Base-by-base conservation (phyloP, 352 stramenopile genomes). In the Hyaloperonospora arabidopsidis region DNA sequence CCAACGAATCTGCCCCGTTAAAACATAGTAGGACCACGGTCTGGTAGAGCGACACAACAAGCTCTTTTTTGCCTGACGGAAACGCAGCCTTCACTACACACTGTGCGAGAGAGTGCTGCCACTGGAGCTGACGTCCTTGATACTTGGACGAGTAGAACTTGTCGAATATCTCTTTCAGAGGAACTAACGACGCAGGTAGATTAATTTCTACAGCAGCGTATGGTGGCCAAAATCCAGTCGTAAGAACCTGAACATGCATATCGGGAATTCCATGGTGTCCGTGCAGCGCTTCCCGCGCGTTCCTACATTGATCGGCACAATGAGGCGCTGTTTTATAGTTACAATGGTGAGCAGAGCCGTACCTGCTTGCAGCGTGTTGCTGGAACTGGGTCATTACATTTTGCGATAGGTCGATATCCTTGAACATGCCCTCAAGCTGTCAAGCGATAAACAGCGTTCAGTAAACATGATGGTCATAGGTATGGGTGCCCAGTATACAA, bases 341-440 rank as follows among this genome's bases (percentile, higher is more conserved):
- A n/a, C 21, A 38, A 40, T 54, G 18, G 10, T 5, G 1, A 47
- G 35, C 14, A n/a, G n/a, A 23, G 46, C 14, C 59, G 39, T 66
- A 89, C 79, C 73, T 72, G 74, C 82, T 93, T 1, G 78, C 67
- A 46, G 74, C 63, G 54, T 92, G 79, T 54, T 96, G 72, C 25
- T 87, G 63, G 64, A 97, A 97, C 52, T 95, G 79, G 1, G 64
- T 80, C 93, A 98, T 98, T 34, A 98, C 86, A 43, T 97, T 97
- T 45, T 89, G 72, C 17, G 86, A 97, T 25, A 98, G 83, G 49
- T 98, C 94, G 52, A 99, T 98, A 70, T 99, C 97, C 68, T 98
- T 98, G 68, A 99, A 99, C 96, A 99, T 99, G 11, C 97, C 97
- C 67, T 99, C 97, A 36, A 99, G 93, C 79, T 92, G 51, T 45